Evolutionary conservation across 2,329 filamentous ascomycete species (phyloP).

Genomic region (Xylaria arbuscula): DNA sequence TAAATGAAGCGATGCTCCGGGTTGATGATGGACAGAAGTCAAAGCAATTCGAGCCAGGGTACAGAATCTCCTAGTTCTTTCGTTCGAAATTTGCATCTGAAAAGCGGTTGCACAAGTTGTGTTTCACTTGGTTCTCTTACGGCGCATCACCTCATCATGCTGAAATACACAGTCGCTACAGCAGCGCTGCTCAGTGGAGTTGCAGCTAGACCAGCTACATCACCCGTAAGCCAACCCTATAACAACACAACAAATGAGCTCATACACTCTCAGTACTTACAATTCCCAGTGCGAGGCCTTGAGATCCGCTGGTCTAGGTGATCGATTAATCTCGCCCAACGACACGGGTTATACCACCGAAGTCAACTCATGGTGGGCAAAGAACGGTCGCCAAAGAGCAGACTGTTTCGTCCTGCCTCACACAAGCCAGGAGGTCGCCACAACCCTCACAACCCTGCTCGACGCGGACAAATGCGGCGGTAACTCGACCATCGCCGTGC

Average conservation of each 20-base stretch:
- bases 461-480: conserved; percentile 40
- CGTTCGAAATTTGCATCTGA: background rate
- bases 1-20: conserved; percentile 2
- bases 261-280: background rate
- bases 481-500: conserved; percentile 58
- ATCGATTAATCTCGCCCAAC: conserved; percentile 41
- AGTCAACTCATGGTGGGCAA: conserved; percentile 42
- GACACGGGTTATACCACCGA: conserved; percentile 41
- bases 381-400: conserved; percentile 41
- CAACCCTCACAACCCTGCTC: conserved; percentile 38
- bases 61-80: background rate
- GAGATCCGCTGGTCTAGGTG: conserved; percentile 39
- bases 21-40: background rate
- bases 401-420: conserved; percentile 45
- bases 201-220: conserved; percentile 6
- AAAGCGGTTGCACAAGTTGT: background rate
- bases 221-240: conserved; percentile 24
- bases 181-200: conserved; percentile 12
- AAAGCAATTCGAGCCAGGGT: background rate
- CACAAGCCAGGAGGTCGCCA: conserved; percentile 41
- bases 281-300: conserved; percentile 42
- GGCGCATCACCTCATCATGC: conserved; percentile 5
- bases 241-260: background rate
- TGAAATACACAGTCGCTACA: conserved; percentile 10
- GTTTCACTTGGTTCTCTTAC: background rate